Evolutionary conservation across 306 rosid genomes (phyloP).

Genomic region (Glycyrrhiza uralensis): DNA sequence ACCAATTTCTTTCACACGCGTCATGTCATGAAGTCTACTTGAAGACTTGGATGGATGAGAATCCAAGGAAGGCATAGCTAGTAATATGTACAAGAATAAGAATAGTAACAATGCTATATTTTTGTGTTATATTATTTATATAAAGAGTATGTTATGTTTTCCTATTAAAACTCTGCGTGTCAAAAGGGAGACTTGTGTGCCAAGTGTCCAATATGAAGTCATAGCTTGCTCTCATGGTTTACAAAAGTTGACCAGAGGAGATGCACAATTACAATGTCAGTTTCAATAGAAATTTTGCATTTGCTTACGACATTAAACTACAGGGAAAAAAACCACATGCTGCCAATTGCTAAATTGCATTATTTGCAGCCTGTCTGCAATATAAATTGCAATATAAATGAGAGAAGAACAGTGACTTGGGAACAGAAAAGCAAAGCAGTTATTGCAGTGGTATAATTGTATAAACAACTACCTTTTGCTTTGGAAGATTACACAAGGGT

Average conservation of each 20-base stretch:
- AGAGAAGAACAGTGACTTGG: not conserved
- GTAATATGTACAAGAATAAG: not conserved
- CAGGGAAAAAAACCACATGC: not conserved
- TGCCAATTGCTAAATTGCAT: not conserved
- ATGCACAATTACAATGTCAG: conserved; percentile 23
- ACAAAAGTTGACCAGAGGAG: conserved; percentile 19
- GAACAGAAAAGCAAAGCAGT: not conserved
- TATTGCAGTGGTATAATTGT: not conserved
- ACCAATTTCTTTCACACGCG: conserved; percentile 2
- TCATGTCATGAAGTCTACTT: not conserved
- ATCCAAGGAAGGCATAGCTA: conserved; percentile 14
- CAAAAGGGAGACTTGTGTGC: not conserved
- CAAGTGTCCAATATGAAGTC: conserved; percentile 24
- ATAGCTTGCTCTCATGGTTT: not conserved
- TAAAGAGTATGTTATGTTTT: not conserved
- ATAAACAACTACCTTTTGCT: too few species aligned
- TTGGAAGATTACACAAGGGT: not conserved
- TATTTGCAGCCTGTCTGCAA: not conserved
- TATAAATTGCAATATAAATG: not conserved
- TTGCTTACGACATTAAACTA: conserved; percentile 23
- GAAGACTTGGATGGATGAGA: conserved; percentile 6
- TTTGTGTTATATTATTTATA: not conserved
- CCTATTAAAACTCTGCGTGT: not conserved
- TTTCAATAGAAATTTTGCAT: conserved; percentile 14
- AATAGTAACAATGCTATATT: not conserved